Evolutionary conservation across 805 yeast genomes (phyloP), one percentile per base, ranked within the genome.

Genomic region (Wickerhamomyces kurtzmanii): DNA sequence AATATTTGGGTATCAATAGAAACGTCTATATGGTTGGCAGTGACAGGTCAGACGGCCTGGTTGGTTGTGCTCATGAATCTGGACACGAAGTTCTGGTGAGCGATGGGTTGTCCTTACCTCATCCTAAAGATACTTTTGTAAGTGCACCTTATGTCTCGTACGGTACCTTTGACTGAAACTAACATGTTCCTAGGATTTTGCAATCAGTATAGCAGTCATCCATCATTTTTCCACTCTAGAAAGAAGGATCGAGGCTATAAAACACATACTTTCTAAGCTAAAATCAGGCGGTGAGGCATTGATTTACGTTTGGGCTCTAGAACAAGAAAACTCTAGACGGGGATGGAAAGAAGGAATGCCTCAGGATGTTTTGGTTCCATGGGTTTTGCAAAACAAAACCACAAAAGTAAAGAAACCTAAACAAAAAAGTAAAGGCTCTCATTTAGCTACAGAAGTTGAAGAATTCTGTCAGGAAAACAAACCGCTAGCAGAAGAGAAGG

Each of bases 241-340:
- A 36, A 66, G 98, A 46, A 64, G 98, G 29, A 50, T 82, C 2
- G 70, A 68, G 7, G 96, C 96, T 1, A 75, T 91, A 6, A 40
- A 41, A 10, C 81, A 80, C 33, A 76, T 87, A 2, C 47, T 91
- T 21, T 53, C 74, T 13, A 70, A 70, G 33, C 49, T 91, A 29
- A 61, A 51, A 23, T 30, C 37, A 0, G 74, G 73, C 1, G 96
- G 94, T 1, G 68, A 65, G 29, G 81, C 84, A 0, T 56, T 91
- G 42, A 69, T 91, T 6, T 91, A 89, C 50, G 93, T 94, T 29
- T 91, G 98, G 98, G 98, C 98, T 0, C 54, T 91, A 29, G 98
- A 91, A 39, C 98, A 91, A 51, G 81, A 77, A 32, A 67, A 63
- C 15, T 81, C 94, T 0, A 65, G 96, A 40, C 65, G 97, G 42